Conservation (phyloP, 345 rosid species). For the Aurinia saxatilis region DNA sequence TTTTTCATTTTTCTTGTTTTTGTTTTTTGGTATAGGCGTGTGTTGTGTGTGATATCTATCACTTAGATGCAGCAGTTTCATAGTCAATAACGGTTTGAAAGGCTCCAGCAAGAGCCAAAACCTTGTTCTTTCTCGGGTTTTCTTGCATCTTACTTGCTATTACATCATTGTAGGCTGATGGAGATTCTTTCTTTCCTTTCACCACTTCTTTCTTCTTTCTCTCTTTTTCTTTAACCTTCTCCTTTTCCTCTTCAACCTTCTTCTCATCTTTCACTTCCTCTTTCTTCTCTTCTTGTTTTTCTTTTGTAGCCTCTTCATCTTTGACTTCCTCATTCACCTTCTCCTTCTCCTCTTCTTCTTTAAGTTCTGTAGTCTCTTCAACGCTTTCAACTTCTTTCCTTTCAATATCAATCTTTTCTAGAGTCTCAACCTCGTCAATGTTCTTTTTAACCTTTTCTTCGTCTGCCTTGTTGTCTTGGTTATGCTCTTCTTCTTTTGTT, state of each 20-base stretch:
- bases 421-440: slow-evolving; percentile 12
- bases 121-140: slow-evolving; percentile 70
- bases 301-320: slow-evolving; percentile 5
- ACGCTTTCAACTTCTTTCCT: slow-evolving; percentile 11
- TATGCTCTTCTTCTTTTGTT: slow-evolving; percentile 8
- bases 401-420: slow-evolving; percentile 9
- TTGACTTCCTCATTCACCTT: neutral
- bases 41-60: slow-evolving; percentile 2
- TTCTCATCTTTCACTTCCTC: neutral
- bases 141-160: slow-evolving; percentile 63
- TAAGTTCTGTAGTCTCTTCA: neutral
- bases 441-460: slow-evolving; percentile 13
- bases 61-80: slow-evolving; percentile 51
- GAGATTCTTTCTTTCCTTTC: slow-evolving; percentile 53
- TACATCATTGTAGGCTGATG: slow-evolving; percentile 71
- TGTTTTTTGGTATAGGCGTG: neutral
- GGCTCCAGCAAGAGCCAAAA: slow-evolving; percentile 80
- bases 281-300: slow-evolving; percentile 33
- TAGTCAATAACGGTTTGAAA: slow-evolving; percentile 86
- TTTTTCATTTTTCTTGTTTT: neutral
- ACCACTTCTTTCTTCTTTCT: slow-evolving; percentile 19
- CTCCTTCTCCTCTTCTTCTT: neutral
- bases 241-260: neutral
- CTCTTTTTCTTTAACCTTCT: slow-evolving; percentile 1
- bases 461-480: slow-evolving; percentile 2